Evolutionary conservation across 225 moss, liverwort and hornwort genomes (phyloP), one percentile per base, ranked within the genome.

Genomic region (Asterella californica): DNA sequence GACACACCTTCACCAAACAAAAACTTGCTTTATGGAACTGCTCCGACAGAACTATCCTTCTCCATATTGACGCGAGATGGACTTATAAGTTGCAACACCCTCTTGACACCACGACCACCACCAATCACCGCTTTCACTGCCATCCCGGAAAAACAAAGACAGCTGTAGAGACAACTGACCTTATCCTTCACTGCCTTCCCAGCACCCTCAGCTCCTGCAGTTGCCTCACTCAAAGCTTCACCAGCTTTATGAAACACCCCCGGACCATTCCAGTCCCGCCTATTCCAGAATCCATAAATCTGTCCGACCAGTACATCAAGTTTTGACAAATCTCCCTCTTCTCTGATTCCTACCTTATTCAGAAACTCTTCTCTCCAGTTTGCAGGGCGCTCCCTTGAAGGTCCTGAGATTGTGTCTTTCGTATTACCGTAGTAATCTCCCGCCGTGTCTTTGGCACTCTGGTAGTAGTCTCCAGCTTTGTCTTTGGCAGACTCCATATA

Each of bases 261-360:
- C 18, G 90, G 87, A 2, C 68, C 69, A 12, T 27, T 34, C 50
- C 55, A 78, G 12, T 66, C 32, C 2, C 32, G 19, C 1, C 75
- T 55, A 18, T n/a, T 67, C 63, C 67, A 83, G 49, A 55, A 70
- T 9, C 83, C 81, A 15, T 85, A 80, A 0, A 88, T 84, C 24
- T 83, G 86, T 0, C 91, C 89, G 22, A 90, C 80, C 15, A 87
- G 29, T 0, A 91, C 81, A 34, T 91, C 90, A 59, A 90, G 85
- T 0, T 86, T 90, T 6, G 89, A 87, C 37, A 83, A 74, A 29
- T 77, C 82, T 21, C 79, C 53, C 25, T 84, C 72, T 11, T 54
- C 72, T 32, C 32, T 22, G 24, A 82, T 86, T 3, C 89, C 88
- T 0, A 93, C 38, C 34, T 70, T 89, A 7, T 48, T 82, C 54